Percentiles rank a stretch among this genome's conserved stretches.
Evolutionary conservation across 2,329 filamentous ascomycete species (phyloP).

Genomic region (Teratosphaeriaceae sp.): DNA sequence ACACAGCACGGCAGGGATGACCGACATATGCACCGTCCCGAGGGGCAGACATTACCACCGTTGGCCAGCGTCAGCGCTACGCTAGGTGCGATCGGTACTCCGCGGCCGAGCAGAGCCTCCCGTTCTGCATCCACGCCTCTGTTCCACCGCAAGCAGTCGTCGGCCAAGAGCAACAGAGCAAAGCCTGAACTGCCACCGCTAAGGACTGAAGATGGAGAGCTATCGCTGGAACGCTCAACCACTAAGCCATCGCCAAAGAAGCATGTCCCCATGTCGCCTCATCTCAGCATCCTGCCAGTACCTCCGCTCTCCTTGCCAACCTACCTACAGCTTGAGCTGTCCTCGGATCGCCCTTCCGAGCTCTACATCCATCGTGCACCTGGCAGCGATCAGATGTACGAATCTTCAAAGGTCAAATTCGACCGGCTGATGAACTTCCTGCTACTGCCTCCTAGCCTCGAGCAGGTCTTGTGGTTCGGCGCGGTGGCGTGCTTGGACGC

Average conservation of each 20-base stretch:
- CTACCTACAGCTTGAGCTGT: slow-evolving; percentile 59
- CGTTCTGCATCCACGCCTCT: slow-evolving; percentile 33
- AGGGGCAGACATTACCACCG: slow-evolving; percentile 14
- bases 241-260: slow-evolving; percentile 27
- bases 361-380: slow-evolving; percentile 56
- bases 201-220: slow-evolving; percentile 26
- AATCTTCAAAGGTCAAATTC: slow-evolving; percentile 87
- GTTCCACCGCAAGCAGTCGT: slow-evolving; percentile 32
- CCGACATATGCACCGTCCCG: neutral
- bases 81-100: slow-evolving; percentile 12
- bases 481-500: slow-evolving; percentile 87
- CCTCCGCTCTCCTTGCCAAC: slow-evolving; percentile 59
- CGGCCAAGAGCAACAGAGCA: slow-evolving; percentile 11
- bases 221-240: neutral
- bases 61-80: slow-evolving; percentile 26
- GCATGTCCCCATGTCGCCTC: slow-evolving; percentile 35
- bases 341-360: slow-evolving; percentile 53
- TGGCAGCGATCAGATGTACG: slow-evolving; percentile 65
- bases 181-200: slow-evolving; percentile 26
- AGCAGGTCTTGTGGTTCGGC: slow-evolving; percentile 81
- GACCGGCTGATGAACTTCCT: slow-evolving; percentile 87
- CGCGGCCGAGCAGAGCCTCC: slow-evolving; percentile 26
- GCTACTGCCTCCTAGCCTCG: slow-evolving; percentile 71
- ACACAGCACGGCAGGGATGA: neutral
- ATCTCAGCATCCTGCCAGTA: slow-evolving; percentile 50